phyloP scores from a whole-genome alignment of 163 green algal genomes.

The Chlamydomonas reinhardtii region DNA sequence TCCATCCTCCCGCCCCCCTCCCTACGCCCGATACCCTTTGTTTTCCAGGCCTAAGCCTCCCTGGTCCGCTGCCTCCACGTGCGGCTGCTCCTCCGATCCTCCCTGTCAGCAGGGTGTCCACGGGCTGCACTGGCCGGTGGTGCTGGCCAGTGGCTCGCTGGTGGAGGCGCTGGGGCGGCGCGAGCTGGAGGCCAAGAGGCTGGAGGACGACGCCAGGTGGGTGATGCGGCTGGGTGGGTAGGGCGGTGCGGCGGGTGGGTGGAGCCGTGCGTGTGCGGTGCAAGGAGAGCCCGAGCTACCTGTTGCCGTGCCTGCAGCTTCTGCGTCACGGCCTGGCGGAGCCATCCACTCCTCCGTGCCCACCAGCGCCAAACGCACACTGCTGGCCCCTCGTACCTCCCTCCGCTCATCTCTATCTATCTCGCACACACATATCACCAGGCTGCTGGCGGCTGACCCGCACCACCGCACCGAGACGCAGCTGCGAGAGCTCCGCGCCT shows the following conservation, averaged over 20 bases:
- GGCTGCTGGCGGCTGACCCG: conserved; percentile 1
- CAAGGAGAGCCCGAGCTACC: no score
- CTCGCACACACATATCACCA: background rate
- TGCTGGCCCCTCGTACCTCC: no score
- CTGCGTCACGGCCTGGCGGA: no score
- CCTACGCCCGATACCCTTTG: no score
- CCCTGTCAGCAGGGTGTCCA: conserved; percentile 80
- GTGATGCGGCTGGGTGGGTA: background rate
- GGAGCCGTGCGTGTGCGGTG: background rate
- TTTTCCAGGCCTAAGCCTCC: no score
- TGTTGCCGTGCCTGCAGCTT: no score
- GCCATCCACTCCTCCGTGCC: no score
- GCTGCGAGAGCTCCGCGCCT: conserved; percentile 40
- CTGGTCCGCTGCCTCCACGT: no score
- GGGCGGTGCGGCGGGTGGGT: background rate
- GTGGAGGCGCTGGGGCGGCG: conserved; percentile 72
- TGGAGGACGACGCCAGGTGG: conserved; percentile 74
- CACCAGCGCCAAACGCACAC: no score
- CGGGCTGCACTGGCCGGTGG: conserved; percentile 88
- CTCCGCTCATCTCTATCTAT: no score
- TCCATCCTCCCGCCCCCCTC: no score
- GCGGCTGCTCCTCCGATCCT: no score
- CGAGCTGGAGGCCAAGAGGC: conserved; percentile 86
- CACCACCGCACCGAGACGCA: conserved; percentile 31
- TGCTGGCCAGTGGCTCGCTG: conserved; percentile 77